Percentiles rank a stretch among this genome's conserved stretches.
Conservation (phyloP, 192 early-diverging fungal species). For the Linnemannia hyalina region DNA sequence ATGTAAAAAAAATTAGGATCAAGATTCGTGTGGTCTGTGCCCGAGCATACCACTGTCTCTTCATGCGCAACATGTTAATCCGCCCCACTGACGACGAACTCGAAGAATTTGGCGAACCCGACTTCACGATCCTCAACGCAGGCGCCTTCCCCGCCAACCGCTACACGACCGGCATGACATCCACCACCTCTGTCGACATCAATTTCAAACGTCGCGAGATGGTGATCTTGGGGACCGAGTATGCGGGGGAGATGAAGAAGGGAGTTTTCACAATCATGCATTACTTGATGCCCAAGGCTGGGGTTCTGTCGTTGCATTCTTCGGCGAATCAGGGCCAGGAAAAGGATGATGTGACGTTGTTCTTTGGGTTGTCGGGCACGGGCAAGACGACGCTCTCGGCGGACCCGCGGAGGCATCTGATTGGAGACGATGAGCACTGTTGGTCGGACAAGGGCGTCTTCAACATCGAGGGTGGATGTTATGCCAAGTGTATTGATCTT, state of each 20-base stretch:
- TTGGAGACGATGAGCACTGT: conserved; percentile 99
- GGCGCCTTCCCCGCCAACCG: conserved; percentile 95
- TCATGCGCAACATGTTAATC: conserved; percentile 99
- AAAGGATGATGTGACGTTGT: conserved; percentile 91
- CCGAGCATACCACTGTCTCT: conserved; percentile 96
- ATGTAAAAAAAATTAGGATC: conserved; percentile 86
- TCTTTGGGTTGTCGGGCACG: conserved; percentile 98
- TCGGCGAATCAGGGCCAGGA: conserved; percentile 93
- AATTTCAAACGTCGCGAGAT: conserved; percentile 95
- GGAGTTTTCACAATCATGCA: conserved; percentile 99
- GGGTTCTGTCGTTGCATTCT: conserved; percentile 91
- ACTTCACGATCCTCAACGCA: conserved; percentile 98
- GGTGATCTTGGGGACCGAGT: conserved; percentile 98
- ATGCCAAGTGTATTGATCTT: conserved; percentile 97
- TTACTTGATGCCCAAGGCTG: conserved; percentile 97
- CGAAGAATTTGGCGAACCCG: conserved; percentile 92
- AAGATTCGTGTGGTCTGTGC: conserved; percentile 97
- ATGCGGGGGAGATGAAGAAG: conserved; percentile 99
- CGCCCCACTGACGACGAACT: conserved; percentile 94
- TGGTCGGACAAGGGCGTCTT: conserved; percentile 98
- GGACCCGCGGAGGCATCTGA: conserved; percentile 91
- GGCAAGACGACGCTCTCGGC: conserved; percentile 99
- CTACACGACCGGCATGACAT: conserved; percentile 97
- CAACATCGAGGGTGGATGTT: conserved; percentile 99
- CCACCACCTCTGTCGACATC: conserved; percentile 91